Evolutionary conservation across 2,329 filamentous ascomycete genomes (phyloP).

Genomic region (Amphichorda felina): DNA sequence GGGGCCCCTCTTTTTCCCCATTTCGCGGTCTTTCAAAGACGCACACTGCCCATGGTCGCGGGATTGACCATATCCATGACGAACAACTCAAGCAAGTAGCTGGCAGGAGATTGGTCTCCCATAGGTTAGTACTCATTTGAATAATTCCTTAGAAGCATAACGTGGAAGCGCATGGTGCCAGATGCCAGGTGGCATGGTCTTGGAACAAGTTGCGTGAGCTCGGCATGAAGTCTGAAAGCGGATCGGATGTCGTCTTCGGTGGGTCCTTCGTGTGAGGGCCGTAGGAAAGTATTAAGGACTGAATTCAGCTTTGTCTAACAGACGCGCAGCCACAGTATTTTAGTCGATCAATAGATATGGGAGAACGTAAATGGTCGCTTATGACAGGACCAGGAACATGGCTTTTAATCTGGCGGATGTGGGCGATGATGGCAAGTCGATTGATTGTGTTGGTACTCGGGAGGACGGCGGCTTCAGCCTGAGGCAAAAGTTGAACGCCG

Average conservation of each 20-base stretch:
- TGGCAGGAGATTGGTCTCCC: too few species aligned
- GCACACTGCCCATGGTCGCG: too few species aligned
- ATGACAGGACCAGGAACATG: background rate
- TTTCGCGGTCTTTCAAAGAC: too few species aligned
- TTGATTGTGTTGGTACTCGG: background rate
- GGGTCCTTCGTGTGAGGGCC: conserved; percentile 10
- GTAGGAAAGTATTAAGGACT: background rate
- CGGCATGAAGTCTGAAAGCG: conserved; percentile 8
- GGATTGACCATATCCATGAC: too few species aligned
- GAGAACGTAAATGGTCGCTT: too few species aligned
- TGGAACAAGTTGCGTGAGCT: conserved; percentile 6
- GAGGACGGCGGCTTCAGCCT: conserved; percentile 1
- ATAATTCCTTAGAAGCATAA: too few species aligned
- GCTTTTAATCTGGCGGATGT: background rate
- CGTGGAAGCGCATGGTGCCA: too few species aligned
- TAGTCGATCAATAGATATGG: too few species aligned
- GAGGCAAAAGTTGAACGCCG: background rate
- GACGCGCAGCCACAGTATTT: background rate
- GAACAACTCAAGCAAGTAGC: too few species aligned
- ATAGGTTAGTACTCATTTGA: too few species aligned
- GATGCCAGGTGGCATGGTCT: background rate
- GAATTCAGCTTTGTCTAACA: background rate
- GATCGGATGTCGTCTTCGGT: conserved; percentile 21
- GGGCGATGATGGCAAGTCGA: background rate
- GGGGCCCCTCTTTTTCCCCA: too few species aligned